Conservation (phyloP, 225 moss, liverwort and hornwort species). For the Physcomitrellopsis africana region DNA sequence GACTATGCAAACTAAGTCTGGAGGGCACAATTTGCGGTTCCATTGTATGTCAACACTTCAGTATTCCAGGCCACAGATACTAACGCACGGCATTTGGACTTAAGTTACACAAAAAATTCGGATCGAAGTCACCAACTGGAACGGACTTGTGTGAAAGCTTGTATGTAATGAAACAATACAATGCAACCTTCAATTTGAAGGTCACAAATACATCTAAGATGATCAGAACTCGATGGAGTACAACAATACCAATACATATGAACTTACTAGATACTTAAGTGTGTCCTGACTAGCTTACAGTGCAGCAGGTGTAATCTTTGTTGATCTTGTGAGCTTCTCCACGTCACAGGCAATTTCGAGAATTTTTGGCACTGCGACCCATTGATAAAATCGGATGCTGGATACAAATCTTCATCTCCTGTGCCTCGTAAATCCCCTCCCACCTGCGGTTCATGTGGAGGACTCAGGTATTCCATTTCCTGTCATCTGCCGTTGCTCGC, state of each 20-base stretch:
- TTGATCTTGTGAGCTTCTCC: slow-evolving; percentile 14
- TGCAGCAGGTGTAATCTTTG: slow-evolving; percentile 5
- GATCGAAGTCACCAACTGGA: too few species aligned
- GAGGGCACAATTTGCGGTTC: too few species aligned
- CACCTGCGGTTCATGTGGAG: slow-evolving; percentile 30
- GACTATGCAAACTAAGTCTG: not conserved
- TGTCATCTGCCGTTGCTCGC: slow-evolving; percentile 7
- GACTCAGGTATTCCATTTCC: slow-evolving; percentile 16
- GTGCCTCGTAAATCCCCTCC: slow-evolving; percentile 34
- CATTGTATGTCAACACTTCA: too few species aligned
- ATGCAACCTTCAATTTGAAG: slow-evolving; percentile 26
- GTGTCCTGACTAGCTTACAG: too few species aligned
- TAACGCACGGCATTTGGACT: too few species aligned
- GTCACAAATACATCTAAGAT: not conserved
- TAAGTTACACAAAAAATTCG: too few species aligned
- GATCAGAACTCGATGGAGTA: not conserved
- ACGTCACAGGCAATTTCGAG: slow-evolving; percentile 41
- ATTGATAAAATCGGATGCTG: slow-evolving; percentile 24
- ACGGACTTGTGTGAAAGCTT: not conserved
- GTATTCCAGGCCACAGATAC: too few species aligned
- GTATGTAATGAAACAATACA: slow-evolving; percentile 6
- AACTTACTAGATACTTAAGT: too few species aligned
- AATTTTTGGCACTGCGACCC: slow-evolving; percentile 21
- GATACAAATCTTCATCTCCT: slow-evolving; percentile 20
- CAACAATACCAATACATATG: not conserved